Evolutionary conservation across 495 filamentous ascomycete genomes (phyloP).

Genomic region (Cercophora newfieldiana): DNA sequence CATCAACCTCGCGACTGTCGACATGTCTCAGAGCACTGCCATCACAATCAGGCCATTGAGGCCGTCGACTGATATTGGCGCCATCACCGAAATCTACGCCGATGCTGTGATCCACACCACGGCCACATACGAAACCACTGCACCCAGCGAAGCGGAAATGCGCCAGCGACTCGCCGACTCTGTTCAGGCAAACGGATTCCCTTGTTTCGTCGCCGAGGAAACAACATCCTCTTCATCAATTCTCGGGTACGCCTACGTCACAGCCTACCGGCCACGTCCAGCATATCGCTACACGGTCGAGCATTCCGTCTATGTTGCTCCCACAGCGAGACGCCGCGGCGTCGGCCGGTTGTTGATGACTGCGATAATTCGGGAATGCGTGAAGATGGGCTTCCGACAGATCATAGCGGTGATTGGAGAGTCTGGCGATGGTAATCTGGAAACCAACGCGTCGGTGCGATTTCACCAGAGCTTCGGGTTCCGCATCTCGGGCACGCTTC

Average conservation of each 20-base stretch:
- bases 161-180: background rate
- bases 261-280: constrained; percentile 4
- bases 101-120: constrained; percentile 10
- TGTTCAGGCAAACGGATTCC: background rate
- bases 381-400: constrained; percentile 3
- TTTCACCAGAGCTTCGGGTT: constrained; percentile 12
- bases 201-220: background rate
- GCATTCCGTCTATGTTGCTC: constrained; percentile 5
- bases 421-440: background rate
- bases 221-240: background rate
- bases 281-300: constrained; percentile 8
- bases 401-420: constrained; percentile 13
- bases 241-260: constrained; percentile 15
- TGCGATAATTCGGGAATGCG: constrained; percentile 1
- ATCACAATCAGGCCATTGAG: too few relatives aligned
- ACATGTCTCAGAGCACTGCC: too few relatives aligned
- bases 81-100: constrained; percentile 15
- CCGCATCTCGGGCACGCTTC: background rate
- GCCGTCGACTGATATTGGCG: background rate
- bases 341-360: constrained; percentile 5
- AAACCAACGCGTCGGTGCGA: background rate
- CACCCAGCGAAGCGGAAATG: background rate
- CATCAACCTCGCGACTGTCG: too few relatives aligned
- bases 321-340: background rate
- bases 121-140: constrained; percentile 2